These are phyloP conservation scores for Penicillium olsonii DNA, from an alignment of 2,329 filamentous ascomycete genomes.

Conservation along the genomic window DNA sequence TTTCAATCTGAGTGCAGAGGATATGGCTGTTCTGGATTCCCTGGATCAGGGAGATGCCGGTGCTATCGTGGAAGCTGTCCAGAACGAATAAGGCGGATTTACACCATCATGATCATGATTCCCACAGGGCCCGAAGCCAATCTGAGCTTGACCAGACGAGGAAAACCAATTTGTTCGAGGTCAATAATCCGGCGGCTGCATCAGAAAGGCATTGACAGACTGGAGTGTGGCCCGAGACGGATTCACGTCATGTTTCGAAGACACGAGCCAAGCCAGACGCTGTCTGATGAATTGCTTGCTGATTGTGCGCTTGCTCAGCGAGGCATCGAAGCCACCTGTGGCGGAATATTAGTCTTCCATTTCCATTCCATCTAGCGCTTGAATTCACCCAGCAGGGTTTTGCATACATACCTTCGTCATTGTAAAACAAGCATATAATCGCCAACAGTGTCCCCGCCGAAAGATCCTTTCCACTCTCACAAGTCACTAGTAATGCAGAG, in stretches of 20 bases:
- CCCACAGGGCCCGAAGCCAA: conserved; percentile 10
- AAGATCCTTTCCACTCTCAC: conserved; percentile 76
- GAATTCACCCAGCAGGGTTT: conserved; percentile 8
- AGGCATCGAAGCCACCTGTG: conserved; percentile 34
- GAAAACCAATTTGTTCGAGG: conserved; percentile 1
- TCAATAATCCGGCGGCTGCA: conserved; percentile 53
- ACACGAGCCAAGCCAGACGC: conserved; percentile 79
- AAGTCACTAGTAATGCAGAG: conserved; percentile 61
- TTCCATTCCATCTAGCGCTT: conserved; percentile 22
- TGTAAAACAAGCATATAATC: conserved; percentile 71
- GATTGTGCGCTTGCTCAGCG: conserved; percentile 42
- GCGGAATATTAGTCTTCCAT: conserved; percentile 12
- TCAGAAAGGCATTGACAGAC: conserved; percentile 87
- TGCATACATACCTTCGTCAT: conserved; percentile 58
- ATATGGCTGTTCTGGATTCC: conserved; percentile 58
- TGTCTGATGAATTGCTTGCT: conserved; percentile 77
- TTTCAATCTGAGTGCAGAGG: conserved; percentile 58
- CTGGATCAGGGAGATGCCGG: conserved; percentile 54
- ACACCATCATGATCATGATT: conserved; percentile 6
- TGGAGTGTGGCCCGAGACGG: conserved; percentile 83
- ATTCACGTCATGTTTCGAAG: conserved; percentile 74
- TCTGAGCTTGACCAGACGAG: conserved; percentile 6
- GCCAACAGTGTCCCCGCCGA: conserved; percentile 77
- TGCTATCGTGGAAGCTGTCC: conserved; percentile 50
- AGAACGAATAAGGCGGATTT: conserved; percentile 39